A percentile compares a stretch with the other conserved stretches of the same genome.
Evolutionary conservation across 306 rosid genomes (phyloP).

Genomic region (Begonia loranthoides): DNA sequence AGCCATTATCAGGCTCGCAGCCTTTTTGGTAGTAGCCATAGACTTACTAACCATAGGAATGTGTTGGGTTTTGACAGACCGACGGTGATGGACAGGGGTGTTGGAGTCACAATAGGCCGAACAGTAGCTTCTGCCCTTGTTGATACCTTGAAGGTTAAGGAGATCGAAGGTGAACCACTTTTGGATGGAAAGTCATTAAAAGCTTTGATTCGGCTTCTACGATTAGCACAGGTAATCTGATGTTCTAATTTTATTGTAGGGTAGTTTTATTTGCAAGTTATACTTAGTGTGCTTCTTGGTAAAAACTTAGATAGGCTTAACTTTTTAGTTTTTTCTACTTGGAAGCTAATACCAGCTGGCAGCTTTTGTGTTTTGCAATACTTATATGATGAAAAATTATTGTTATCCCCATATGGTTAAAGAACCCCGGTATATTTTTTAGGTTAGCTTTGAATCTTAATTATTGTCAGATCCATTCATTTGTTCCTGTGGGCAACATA

Average conservation of each 20-base stretch:
- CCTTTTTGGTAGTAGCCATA: slow-evolving; percentile 64
- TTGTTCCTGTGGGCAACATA: no score
- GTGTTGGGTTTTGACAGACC: slow-evolving; percentile 85
- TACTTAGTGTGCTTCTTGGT: not conserved
- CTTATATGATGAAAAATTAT: no score
- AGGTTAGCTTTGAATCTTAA: no score
- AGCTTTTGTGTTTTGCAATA: no score
- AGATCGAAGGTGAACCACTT: slow-evolving; percentile 85
- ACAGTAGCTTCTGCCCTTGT: slow-evolving; percentile 54
- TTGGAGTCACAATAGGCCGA: slow-evolving; percentile 78
- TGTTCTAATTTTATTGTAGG: not conserved
- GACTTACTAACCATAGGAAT: slow-evolving; percentile 75
- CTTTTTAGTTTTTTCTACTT: no score
- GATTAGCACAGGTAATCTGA: slow-evolving; percentile 75
- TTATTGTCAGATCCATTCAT: no score
- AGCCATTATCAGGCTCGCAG: slow-evolving; percentile 96
- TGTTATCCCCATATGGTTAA: no score
- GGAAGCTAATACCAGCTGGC: no score
- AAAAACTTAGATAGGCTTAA: no score
- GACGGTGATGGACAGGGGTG: slow-evolving; percentile 89
- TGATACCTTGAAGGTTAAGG: slow-evolving; percentile 66
- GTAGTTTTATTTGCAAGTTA: no score
- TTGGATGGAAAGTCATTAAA: slow-evolving; percentile 74
- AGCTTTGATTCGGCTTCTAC: slow-evolving; percentile 82
- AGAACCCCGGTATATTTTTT: no score